These are phyloP conservation scores for Trifolium dubium DNA, from an alignment of 306 rosid species.

Conservation along the genomic window DNA sequence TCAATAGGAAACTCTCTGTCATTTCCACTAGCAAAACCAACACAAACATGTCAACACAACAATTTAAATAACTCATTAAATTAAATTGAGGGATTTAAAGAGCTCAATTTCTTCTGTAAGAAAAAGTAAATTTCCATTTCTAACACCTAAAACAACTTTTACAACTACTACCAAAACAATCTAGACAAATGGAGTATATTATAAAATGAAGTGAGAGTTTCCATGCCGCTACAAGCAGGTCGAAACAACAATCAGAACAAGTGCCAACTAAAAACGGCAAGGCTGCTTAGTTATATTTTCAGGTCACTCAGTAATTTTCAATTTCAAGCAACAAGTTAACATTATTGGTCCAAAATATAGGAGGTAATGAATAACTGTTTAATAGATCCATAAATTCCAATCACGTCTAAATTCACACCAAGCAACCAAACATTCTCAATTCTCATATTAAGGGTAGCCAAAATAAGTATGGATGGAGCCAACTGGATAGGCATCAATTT, in stretches of 20 bases:
- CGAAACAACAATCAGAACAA: constrained; percentile 4
- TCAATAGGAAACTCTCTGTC: constrained; percentile 91
- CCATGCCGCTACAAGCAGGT: neutral
- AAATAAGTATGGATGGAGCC: neutral
- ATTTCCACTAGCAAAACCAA: constrained; percentile 65
- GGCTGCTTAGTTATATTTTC: neutral
- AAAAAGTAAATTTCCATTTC: constrained; percentile 24
- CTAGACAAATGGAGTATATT: constrained; percentile 9
- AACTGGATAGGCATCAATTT: constrained; percentile 7
- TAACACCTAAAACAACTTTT: constrained; percentile 10
- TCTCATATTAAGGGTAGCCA: constrained; percentile 1
- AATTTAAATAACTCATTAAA: constrained; percentile 10
- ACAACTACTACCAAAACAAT: neutral
- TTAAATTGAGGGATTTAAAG: neutral
- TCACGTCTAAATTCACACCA: neutral
- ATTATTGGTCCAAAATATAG: neutral
- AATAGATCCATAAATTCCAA: neutral
- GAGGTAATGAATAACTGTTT: constrained; percentile 7
- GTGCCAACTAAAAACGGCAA: constrained; percentile 16
- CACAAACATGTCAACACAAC: constrained; percentile 29
- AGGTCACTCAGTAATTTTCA: neutral
- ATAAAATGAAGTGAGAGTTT: neutral
- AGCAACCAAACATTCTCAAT: constrained; percentile 15
- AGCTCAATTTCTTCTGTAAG: constrained; percentile 1
- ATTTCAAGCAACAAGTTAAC: constrained; percentile 1